Evolutionary conservation across 2,329 filamentous ascomycete genomes (phyloP).

Genomic region (Phyllachora maydis): DNA sequence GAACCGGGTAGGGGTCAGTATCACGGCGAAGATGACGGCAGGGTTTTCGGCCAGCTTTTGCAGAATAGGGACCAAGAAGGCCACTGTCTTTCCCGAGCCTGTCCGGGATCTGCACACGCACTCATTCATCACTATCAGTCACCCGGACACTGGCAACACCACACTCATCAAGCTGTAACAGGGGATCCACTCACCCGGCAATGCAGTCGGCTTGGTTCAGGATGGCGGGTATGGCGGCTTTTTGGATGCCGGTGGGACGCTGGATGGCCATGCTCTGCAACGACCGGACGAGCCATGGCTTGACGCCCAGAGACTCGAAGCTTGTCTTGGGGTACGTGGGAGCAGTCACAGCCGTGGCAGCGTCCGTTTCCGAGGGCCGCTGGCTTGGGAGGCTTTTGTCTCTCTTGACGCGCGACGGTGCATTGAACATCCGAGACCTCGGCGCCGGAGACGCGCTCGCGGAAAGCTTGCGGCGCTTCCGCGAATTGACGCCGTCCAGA

Average conservation of each 20-base stretch:
- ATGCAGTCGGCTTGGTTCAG: slow-evolving; percentile 84
- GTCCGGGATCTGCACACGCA: no score
- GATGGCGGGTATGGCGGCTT: slow-evolving; percentile 81
- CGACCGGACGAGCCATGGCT: slow-evolving; percentile 75
- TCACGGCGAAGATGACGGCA: slow-evolving; percentile 66
- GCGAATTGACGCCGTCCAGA: slow-evolving; percentile 17
- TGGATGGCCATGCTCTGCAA: slow-evolving; percentile 61
- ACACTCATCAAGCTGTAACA: no score
- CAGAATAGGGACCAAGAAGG: slow-evolving; percentile 79
- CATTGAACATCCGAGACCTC: slow-evolving; percentile 22
- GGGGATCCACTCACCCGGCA: no score
- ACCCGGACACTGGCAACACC: no score
- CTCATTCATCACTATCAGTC: no score
- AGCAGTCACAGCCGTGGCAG: no score
- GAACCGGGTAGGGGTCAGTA: slow-evolving; percentile 85
- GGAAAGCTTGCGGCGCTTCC: slow-evolving; percentile 22
- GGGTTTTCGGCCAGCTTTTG: slow-evolving; percentile 80
- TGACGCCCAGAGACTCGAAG: slow-evolving; percentile 53
- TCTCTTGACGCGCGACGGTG: slow-evolving; percentile 30
- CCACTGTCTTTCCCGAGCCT: slow-evolving; percentile 77
- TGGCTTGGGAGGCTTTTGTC: slow-evolving; percentile 7
- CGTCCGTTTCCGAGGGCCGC: no score
- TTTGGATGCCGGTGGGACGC: slow-evolving; percentile 80
- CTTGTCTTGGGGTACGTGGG: slow-evolving; percentile 36
- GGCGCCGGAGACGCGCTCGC: slow-evolving; percentile 9